Evolutionary conservation across 306 rosid genomes (phyloP), one percentile per base, ranked within the genome.

Genomic region (Quercus glauca): DNA sequence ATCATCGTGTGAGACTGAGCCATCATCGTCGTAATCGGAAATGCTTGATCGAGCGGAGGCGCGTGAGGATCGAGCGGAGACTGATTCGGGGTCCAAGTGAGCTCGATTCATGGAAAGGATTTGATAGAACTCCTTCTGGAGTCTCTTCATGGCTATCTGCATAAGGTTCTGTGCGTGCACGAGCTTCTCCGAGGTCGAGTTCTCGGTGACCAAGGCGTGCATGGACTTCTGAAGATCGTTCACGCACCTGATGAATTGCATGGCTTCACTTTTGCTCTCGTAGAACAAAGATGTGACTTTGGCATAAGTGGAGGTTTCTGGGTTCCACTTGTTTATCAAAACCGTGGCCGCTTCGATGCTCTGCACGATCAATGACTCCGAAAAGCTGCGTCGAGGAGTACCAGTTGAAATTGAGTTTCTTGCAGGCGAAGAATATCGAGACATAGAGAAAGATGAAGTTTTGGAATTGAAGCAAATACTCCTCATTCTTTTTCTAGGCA

Each of bases 101-200:
- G 86, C 94, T 5, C 90, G 90, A 43, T 90, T 92, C 89, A 76
- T 87, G 82, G 93, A 90, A 6, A 87, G 83, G 73, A 87, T 87
- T 86, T 92, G 94, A 78, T 88, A 84, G 60, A 92, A 92, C 82
- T 92, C 98, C 70, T 90, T 88, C 51, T 83, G 90, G 13, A 94
- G 89, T 6, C 92, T 75, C 78, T 89, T 92, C 94, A 94, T 94
- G 1, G 97, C 94, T 0, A 86, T 70, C 64, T 89, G 84, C 97
- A 94, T 90, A n/a, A 94, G 76, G 28, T 41, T 75, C 8, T 90
- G 90, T 1, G 91, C 86, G 19, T 68, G 80, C 11, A 77, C 60
- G 73, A 92, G 91, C 23, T 79, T 89, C 2, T 80, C 69, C 1
- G 94, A 88, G 56, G 83, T 68, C 4, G 90, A 81, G 17, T 82